phyloP scores from a whole-genome alignment of 495 filamentous ascomycete genomes.

The Parachaetomium inaequale region DNA sequence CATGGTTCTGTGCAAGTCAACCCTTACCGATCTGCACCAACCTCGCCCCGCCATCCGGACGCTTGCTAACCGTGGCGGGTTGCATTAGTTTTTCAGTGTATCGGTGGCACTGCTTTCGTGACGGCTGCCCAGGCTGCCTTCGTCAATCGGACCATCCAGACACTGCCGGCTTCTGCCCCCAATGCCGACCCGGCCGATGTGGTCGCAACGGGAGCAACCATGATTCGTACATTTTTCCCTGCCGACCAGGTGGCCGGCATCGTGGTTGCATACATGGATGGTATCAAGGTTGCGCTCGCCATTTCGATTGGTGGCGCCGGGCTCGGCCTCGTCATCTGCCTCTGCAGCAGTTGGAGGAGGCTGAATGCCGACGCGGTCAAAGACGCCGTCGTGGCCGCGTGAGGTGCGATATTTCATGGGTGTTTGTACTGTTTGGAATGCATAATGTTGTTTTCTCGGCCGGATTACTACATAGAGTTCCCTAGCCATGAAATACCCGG shows the following conservation, averaged over 20 bases:
- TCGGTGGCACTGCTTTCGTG: conserved; percentile 48
- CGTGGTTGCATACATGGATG: conserved; percentile 56
- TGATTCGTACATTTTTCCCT: conserved; percentile 38
- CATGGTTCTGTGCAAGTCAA: not conserved
- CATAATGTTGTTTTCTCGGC: not conserved
- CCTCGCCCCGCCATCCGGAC: not conserved
- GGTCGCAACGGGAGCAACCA: conserved; percentile 38
- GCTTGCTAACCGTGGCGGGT: not conserved
- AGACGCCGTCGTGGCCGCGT: conserved; percentile 16
- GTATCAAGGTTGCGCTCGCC: conserved; percentile 36
- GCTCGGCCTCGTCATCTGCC: conserved; percentile 19
- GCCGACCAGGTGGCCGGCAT: conserved; percentile 46
- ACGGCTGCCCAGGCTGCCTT: conserved; percentile 36
- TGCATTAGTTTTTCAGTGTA: conserved; percentile 49
- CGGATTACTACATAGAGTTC: too few species aligned
- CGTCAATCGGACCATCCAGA: conserved; percentile 26
- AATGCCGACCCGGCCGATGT: conserved; percentile 39
- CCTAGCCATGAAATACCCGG: too few species aligned
- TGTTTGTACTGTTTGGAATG: not conserved
- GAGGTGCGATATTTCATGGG: not conserved
- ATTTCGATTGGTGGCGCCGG: conserved; percentile 38
- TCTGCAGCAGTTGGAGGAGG: conserved; percentile 25
- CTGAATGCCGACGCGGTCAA: conserved; percentile 25
- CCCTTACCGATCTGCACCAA: conserved; percentile 38
- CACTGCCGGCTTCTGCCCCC: conserved; percentile 38